phyloP scores from a whole-genome alignment of 2,329 filamentous ascomycete genomes.

The Beauveria sp. region DNA sequence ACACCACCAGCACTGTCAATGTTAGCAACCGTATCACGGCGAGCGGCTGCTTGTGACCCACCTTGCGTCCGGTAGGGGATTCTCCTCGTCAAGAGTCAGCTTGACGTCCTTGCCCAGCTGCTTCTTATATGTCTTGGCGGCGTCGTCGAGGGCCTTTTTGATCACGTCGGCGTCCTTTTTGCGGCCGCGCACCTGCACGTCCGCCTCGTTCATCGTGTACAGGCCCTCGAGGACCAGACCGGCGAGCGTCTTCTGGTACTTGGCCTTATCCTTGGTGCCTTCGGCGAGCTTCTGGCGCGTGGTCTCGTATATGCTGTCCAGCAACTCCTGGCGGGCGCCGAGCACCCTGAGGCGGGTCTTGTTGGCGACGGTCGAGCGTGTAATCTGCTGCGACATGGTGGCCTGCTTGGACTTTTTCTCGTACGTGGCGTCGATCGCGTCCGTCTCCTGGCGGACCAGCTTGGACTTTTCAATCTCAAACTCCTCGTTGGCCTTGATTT shows the following conservation, averaged over 20 bases:
- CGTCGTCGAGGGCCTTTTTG: conserved; percentile 70
- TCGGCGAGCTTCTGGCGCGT: conserved; percentile 63
- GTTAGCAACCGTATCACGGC: background rate
- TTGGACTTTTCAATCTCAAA: conserved; percentile 99
- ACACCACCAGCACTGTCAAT: conserved; percentile 69
- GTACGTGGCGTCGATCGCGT: conserved; percentile 85
- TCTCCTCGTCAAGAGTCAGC: conserved; percentile 68
- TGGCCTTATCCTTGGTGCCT: conserved; percentile 59
- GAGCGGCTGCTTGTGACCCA: conserved; percentile 41
- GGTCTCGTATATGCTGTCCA: conserved; percentile 82
- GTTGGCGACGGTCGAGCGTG: conserved; percentile 90
- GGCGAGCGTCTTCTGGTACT: conserved; percentile 72
- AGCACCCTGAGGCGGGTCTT: conserved; percentile 90
- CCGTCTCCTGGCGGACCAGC: conserved; percentile 91
- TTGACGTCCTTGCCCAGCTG: conserved; percentile 61
- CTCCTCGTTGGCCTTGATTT: conserved; percentile 97
- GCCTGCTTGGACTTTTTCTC: conserved; percentile 99
- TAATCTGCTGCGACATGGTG: conserved; percentile 97
- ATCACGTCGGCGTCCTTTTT: conserved; percentile 71
- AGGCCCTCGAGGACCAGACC: conserved; percentile 81
- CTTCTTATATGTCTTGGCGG: conserved; percentile 77
- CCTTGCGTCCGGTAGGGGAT: conserved; percentile 74
- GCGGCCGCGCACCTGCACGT: conserved; percentile 65
- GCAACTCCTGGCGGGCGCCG: conserved; percentile 76
- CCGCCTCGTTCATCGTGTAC: conserved; percentile 78